phyloP scores from a whole-genome alignment of 2,329 filamentous ascomycete genomes.

The Alternaria brassicicola region DNA sequence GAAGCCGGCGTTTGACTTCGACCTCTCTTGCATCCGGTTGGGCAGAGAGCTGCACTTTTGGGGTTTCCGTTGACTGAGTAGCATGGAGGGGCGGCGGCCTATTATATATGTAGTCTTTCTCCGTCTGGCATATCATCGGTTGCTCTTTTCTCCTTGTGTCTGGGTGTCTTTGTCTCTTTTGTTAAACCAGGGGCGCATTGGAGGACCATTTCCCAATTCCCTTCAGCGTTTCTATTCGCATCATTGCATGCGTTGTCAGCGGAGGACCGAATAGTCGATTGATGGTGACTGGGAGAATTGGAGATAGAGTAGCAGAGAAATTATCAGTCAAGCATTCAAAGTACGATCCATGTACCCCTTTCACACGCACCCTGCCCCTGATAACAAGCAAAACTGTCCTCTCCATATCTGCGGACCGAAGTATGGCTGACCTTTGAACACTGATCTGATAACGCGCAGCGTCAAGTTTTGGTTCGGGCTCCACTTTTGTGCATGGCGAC shows the following conservation, averaged over 20 bases:
- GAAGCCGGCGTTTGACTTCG: conserved; percentile 30
- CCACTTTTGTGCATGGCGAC: conserved; percentile 10
- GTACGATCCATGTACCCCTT: not conserved
- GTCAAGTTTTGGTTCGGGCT: conserved; percentile 2
- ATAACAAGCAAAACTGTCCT: not conserved
- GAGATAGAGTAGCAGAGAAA: conserved; percentile 10
- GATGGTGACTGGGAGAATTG: not conserved
- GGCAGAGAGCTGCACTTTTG: conserved; percentile 5
- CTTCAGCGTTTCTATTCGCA: conserved; percentile 1
- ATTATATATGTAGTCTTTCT: conserved; percentile 12
- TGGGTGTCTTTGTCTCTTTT: conserved; percentile 11
- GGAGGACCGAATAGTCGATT: not conserved
- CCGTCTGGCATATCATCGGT: not conserved
- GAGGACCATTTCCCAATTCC: conserved; percentile 6
- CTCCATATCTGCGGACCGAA: not conserved
- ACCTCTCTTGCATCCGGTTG: conserved; percentile 15
- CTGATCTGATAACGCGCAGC: not conserved
- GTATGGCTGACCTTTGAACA: not conserved
- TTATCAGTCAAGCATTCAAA: conserved; percentile 3
- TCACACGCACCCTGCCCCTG: not conserved
- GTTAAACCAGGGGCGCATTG: conserved; percentile 6
- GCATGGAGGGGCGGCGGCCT: conserved; percentile 6
- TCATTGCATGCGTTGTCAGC: not conserved
- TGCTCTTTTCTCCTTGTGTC: conserved; percentile 11
- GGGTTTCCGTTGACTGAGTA: conserved; percentile 2